Evolutionary conservation across 768 basidiomycete genomes (phyloP).

Genomic region (Psilocybe sp.): DNA sequence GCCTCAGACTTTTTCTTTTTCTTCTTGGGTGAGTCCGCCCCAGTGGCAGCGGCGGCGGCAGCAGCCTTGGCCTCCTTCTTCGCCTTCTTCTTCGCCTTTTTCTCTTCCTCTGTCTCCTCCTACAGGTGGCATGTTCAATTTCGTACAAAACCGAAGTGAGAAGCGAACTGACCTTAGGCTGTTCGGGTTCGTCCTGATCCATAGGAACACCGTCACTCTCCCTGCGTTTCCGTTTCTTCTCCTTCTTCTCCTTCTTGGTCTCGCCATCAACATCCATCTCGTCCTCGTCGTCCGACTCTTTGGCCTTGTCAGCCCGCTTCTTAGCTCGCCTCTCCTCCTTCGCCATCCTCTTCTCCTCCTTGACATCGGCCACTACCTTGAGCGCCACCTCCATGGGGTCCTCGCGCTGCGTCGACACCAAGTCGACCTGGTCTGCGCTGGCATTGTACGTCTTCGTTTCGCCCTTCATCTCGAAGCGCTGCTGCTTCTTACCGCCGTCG

Average conservation of each 20-base stretch:
- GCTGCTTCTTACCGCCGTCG: slow-evolving; percentile 62
- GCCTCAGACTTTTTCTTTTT: slow-evolving; percentile 61
- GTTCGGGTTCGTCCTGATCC: slow-evolving; percentile 31
- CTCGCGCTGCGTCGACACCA: slow-evolving; percentile 82
- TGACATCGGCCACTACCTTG: slow-evolving; percentile 74
- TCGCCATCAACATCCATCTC: slow-evolving; percentile 44
- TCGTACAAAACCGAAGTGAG: slow-evolving; percentile 11
- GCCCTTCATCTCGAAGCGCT: slow-evolving; percentile 77
- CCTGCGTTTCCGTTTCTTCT: slow-evolving; percentile 45
- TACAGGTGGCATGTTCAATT: slow-evolving; percentile 17
- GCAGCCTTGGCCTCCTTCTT: slow-evolving; percentile 72
- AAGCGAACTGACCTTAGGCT: slow-evolving; percentile 35
- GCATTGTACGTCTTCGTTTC: slow-evolving; percentile 84
- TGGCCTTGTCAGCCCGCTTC: slow-evolving; percentile 55
- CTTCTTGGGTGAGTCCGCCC: slow-evolving; percentile 36
- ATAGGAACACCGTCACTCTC: slow-evolving; percentile 26
- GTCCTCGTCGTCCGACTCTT: slow-evolving; percentile 26
- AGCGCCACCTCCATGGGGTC: slow-evolving; percentile 75
- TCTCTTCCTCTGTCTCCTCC: slow-evolving; percentile 80
- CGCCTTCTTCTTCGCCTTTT: slow-evolving; percentile 77
- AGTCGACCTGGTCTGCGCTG: slow-evolving; percentile 76
- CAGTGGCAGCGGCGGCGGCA: slow-evolving; percentile 32
- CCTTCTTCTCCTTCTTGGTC: slow-evolving; percentile 34
- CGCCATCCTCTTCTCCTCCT: slow-evolving; percentile 80
- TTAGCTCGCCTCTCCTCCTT: slow-evolving; percentile 79